A percentile compares a stretch with the other conserved stretches of the same genome.
Conservation (phyloP, 345 rosid species). For the Corchorus olitorius region DNA sequence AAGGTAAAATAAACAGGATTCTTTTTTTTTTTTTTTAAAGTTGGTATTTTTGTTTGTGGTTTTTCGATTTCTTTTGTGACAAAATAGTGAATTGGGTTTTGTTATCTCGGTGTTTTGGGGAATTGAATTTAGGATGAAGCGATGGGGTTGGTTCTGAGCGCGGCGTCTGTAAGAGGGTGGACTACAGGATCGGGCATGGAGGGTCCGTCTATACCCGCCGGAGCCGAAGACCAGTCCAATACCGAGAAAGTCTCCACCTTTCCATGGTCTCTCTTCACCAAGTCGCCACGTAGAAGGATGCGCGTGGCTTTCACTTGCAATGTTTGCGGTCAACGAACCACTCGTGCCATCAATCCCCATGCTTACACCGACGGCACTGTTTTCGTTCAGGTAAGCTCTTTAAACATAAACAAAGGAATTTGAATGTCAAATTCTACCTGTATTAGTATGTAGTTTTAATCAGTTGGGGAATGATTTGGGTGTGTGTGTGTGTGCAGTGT, state of each 20-base stretch:
- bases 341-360: conserved; percentile 86
- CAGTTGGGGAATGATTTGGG: neutral
- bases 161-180: conserved; percentile 87
- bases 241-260: conserved; percentile 69
- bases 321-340: conserved; percentile 87
- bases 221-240: conserved; percentile 43
- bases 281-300: conserved; percentile 89
- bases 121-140: conserved; percentile 59
- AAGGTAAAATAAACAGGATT: conserved; percentile 32
- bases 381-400: conserved; percentile 72
- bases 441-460: neutral
- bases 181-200: conserved; percentile 96
- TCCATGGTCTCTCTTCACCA: conserved; percentile 92
- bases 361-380: conserved; percentile 96
- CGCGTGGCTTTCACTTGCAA: conserved; percentile 96
- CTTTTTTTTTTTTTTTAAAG: neutral
- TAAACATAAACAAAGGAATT: neutral
- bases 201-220: conserved; percentile 74
- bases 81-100: neutral
- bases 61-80: neutral
- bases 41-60: neutral
- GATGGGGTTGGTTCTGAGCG: conserved; percentile 85
- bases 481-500: conserved; percentile 49
- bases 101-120: neutral
- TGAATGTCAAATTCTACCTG: neutral